Evolutionary conservation across 2,329 filamentous ascomycete species (phyloP).

Genomic region (Penicillium corylophilum): DNA sequence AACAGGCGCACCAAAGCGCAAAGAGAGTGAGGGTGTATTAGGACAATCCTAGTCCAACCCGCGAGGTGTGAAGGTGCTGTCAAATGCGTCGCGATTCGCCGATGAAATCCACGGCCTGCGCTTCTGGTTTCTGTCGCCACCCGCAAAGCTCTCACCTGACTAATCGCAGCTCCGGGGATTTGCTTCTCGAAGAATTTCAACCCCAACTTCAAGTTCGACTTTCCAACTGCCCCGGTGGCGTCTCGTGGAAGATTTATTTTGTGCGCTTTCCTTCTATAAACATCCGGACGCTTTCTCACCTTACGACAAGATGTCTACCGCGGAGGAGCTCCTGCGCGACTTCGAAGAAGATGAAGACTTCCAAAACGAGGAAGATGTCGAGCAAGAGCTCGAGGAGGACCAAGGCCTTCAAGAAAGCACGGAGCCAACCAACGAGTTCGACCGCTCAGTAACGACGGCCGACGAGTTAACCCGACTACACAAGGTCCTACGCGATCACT

Average conservation of each 20-base stretch:
- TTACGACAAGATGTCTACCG: constrained; percentile 71
- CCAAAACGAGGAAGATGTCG: constrained; percentile 56
- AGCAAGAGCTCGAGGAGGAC: constrained; percentile 63
- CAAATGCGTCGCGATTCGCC: constrained; percentile 1
- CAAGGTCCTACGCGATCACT: constrained; percentile 95
- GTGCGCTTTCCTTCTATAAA: not conserved
- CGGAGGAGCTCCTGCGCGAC: constrained; percentile 88
- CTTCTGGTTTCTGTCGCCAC: constrained; percentile 20
- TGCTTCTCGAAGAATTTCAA: constrained; percentile 4
- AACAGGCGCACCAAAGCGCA: not conserved
- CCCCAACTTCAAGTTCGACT: not conserved
- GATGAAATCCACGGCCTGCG: constrained; percentile 20
- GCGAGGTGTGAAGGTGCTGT: constrained; percentile 4
- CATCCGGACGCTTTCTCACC: not conserved
- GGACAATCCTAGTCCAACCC: constrained; percentile 4
- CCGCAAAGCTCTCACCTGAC: constrained; percentile 22
- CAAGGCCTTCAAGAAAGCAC: constrained; percentile 59
- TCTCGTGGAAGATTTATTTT: constrained; percentile 1
- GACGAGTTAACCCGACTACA: constrained; percentile 90
- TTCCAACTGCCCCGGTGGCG: constrained; percentile 4
- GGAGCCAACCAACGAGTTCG: constrained; percentile 72
- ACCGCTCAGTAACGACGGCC: constrained; percentile 90
- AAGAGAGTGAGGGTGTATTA: not conserved
- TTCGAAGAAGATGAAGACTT: constrained; percentile 61
- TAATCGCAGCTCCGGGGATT: constrained; percentile 13